Evolutionary conservation across 192 early-diverging fungal species (phyloP).

Genomic region (Coemansia sp.): DNA sequence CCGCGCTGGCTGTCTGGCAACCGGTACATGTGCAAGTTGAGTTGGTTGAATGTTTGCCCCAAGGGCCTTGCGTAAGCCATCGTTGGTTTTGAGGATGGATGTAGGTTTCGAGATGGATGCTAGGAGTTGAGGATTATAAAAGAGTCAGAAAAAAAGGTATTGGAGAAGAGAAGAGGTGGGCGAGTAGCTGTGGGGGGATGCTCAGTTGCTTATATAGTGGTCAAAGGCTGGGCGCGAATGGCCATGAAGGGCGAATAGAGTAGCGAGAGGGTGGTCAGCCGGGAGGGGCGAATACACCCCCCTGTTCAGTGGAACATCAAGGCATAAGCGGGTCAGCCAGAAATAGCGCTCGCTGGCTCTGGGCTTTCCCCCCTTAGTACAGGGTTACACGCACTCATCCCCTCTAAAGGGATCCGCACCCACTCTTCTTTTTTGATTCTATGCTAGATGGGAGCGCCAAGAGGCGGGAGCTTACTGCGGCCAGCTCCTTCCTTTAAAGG

Average conservation of each 20-base stretch:
- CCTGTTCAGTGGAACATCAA: background rate
- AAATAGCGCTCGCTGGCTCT: background rate
- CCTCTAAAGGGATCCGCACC: background rate
- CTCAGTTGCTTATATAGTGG: constrained; percentile 1
- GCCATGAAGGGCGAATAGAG: background rate
- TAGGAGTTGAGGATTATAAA: background rate
- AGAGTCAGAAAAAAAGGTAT: background rate
- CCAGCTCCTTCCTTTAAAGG: background rate
- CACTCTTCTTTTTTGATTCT: background rate
- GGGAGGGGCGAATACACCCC: background rate
- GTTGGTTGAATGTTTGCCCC: constrained; percentile 57
- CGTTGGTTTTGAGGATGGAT: background rate
- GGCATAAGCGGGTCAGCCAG: background rate
- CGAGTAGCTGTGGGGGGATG: background rate
- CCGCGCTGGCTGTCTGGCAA: constrained; percentile 55
- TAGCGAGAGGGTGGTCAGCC: background rate
- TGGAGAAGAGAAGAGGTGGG: background rate
- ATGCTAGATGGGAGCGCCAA: background rate
- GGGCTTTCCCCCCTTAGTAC: background rate
- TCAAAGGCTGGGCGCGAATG: background rate
- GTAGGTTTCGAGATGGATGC: background rate
- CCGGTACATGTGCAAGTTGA: constrained; percentile 56
- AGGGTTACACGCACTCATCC: background rate
- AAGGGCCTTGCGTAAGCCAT: constrained; percentile 53
- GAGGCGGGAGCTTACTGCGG: background rate